Conservation (phyloP, 148 eudicot genomes). For the Cornus kousa region DNA sequence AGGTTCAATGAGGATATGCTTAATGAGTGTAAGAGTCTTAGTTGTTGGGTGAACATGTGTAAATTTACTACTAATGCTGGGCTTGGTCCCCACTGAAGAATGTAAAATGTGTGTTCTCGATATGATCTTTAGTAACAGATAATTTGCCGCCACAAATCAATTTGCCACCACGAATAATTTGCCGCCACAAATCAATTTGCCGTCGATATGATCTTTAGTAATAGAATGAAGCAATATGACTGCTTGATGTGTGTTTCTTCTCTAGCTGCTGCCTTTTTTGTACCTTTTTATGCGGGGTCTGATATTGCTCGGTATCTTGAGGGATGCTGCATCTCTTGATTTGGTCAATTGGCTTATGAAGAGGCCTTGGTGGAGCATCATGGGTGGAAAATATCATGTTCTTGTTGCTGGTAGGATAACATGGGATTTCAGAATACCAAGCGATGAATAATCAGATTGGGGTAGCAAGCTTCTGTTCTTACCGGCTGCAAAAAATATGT, state of each 20-base stretch:
- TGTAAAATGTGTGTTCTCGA: constrained; percentile 85
- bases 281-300: constrained; percentile 94
- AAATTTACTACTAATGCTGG: constrained; percentile 79
- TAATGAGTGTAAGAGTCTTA: constrained; percentile 75
- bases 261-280: constrained; percentile 84
- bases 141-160: no score
- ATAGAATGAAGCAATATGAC: constrained; percentile 94
- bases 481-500: constrained; percentile 90
- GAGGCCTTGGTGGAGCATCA: constrained; percentile 82
- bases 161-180: no score
- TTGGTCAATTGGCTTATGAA: constrained; percentile 73
- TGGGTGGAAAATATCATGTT: constrained; percentile 95
- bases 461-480: constrained; percentile 86
- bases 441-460: constrained; percentile 79
- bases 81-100: constrained; percentile 91
- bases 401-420: constrained; percentile 85
- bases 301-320: constrained; percentile 81
- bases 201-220: constrained; percentile 80
- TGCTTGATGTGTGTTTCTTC: constrained; percentile 90
- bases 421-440: not conserved
- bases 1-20: constrained; percentile 88
- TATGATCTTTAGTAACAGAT: no score
- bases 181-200: constrained; percentile 85
- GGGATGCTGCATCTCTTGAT: constrained; percentile 85
- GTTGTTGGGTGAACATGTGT: constrained; percentile 90